A percentile compares a stretch with the other conserved stretches of the same genome.
phyloP scores from a whole-genome alignment of 768 basidiomycete genomes.

The Boletus insuetus region DNA sequence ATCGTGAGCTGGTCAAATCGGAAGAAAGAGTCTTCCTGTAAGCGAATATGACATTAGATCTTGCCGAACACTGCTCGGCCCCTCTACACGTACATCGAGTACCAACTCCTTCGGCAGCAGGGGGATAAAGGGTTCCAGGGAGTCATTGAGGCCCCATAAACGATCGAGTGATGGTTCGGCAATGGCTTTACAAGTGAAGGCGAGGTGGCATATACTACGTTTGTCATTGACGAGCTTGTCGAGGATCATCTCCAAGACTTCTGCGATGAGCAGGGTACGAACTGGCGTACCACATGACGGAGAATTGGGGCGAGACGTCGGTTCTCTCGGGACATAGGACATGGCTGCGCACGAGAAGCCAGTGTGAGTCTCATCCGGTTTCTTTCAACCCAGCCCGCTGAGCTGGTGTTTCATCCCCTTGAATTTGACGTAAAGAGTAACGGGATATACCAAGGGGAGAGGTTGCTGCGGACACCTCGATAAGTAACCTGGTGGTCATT shows the following conservation, averaged over 20 bases:
- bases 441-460: neutral
- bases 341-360: neutral
- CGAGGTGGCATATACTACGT: slow-evolving; percentile 16
- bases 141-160: slow-evolving; percentile 23
- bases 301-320: neutral
- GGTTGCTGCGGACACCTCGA: neutral
- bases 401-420: neutral
- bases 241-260: slow-evolving; percentile 23
- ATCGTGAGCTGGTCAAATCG: slow-evolving; percentile 6
- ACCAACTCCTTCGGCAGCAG: slow-evolving; percentile 19
- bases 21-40: slow-evolving; percentile 19
- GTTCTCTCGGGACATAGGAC: neutral
- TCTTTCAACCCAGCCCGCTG: neutral
- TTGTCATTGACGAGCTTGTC: slow-evolving; percentile 18
- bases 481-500: neutral
- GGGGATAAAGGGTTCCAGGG: slow-evolving; percentile 24
- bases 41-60: slow-evolving; percentile 5
- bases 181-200: slow-evolving; percentile 20
- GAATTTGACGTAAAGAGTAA: slow-evolving; percentile 11
- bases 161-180: slow-evolving; percentile 22
- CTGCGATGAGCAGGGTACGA: slow-evolving; percentile 18
- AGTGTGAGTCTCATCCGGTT: no score
- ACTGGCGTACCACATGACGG: neutral
- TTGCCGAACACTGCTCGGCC: neutral
- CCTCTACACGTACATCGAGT: slow-evolving; percentile 16